These are phyloP conservation scores for Phytophthora meadii DNA, from an alignment of 352 stramenopile genomes.

Conservation along the genomic window DNA sequence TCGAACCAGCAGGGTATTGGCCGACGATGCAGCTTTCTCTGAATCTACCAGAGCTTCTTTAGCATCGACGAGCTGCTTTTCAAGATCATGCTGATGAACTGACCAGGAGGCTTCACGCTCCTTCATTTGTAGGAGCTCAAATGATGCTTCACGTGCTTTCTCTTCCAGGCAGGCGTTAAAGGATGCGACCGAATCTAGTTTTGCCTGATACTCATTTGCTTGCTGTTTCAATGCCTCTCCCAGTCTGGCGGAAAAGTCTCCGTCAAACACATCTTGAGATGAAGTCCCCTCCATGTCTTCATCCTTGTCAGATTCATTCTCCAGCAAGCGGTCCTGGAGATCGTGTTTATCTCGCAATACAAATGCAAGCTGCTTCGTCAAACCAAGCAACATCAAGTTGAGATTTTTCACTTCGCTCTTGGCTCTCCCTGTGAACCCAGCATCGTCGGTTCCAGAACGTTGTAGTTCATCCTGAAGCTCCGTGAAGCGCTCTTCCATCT, in stretches of 20 bases:
- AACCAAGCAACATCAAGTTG: constrained; percentile 68
- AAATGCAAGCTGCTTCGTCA: constrained; percentile 72
- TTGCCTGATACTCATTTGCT: constrained; percentile 51
- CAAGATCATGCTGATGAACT: constrained; percentile 49
- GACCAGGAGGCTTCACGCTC: constrained; percentile 68
- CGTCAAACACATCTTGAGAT: constrained; percentile 20
- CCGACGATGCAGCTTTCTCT: constrained; percentile 34
- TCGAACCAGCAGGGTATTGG: constrained; percentile 29
- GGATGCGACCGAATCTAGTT: constrained; percentile 43
- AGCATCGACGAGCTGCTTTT: constrained; percentile 42
- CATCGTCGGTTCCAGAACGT: constrained; percentile 18
- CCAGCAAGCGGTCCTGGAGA: constrained; percentile 55
- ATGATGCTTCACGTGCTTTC: constrained; percentile 47
- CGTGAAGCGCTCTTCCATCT: constrained; percentile 67
- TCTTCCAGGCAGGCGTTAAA: constrained; percentile 48
- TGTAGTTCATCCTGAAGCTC: constrained; percentile 62
- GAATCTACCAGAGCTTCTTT: constrained; percentile 26
- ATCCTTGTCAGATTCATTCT: constrained; percentile 39
- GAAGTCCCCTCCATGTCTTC: constrained; percentile 20
- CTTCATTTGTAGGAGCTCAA: constrained; percentile 68
- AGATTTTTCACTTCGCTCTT: constrained; percentile 60
- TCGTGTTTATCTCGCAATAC: constrained; percentile 83
- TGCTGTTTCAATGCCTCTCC: constrained; percentile 55
- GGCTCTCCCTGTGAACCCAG: constrained; percentile 9
- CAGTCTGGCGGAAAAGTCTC: constrained; percentile 43